phyloP scores from a whole-genome alignment of 768 basidiomycete genomes.

The Suillus weaverae region DNA sequence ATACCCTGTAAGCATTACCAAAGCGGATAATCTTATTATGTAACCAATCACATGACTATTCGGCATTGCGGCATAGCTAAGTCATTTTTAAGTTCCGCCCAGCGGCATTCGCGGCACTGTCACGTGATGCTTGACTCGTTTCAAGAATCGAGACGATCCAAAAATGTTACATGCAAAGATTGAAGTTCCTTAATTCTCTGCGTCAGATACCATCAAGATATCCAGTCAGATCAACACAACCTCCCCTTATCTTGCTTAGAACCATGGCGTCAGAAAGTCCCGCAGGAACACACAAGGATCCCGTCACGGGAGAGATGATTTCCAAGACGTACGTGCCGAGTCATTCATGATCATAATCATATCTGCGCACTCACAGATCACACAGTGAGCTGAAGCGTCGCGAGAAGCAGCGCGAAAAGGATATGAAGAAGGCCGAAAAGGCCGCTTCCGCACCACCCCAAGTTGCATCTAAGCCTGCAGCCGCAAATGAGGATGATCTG shows the following conservation, averaged over 20 bases:
- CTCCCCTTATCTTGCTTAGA: constrained; percentile 8
- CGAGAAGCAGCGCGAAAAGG: constrained; percentile 74
- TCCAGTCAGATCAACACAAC: background rate
- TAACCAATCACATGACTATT: background rate
- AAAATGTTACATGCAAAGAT: constrained; percentile 25
- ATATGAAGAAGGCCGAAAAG: constrained; percentile 77
- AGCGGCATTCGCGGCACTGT: background rate
- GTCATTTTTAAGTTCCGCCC: background rate
- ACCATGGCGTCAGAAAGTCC: constrained; percentile 42
- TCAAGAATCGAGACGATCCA: constrained; percentile 19
- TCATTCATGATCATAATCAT: constrained; percentile 14
- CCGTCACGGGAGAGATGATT: constrained; percentile 93
- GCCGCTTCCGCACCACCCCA: constrained; percentile 51
- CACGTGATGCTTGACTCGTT: constrained; percentile 4
- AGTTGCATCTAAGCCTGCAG: constrained; percentile 41
- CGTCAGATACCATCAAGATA: constrained; percentile 9
- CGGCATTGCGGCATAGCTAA: background rate
- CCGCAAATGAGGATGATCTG: constrained; percentile 74
- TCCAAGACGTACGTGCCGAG: constrained; percentile 79
- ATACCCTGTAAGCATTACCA: constrained; percentile 5
- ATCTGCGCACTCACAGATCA: constrained; percentile 23
- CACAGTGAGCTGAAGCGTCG: constrained; percentile 91
- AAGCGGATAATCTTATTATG: constrained; percentile 1
- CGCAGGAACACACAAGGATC: constrained; percentile 58
- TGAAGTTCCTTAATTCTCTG: background rate